Evolutionary conservation across 352 stramenopile genomes (phyloP).

Genomic region (Phytophthora multivora): DNA sequence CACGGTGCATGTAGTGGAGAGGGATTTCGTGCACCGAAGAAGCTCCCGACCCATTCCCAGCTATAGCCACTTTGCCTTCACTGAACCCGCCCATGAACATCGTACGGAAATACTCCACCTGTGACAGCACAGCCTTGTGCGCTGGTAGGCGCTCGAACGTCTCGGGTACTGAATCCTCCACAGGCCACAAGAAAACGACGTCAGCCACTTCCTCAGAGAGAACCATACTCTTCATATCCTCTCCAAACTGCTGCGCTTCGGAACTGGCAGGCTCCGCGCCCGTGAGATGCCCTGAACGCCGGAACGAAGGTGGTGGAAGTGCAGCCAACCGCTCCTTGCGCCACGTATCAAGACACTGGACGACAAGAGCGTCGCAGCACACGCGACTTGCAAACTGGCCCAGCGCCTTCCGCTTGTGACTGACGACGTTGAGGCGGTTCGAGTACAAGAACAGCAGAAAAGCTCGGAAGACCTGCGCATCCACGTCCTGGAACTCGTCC

Average conservation of each 20-base stretch:
- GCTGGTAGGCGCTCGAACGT: constrained; percentile 51
- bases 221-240: constrained; percentile 61
- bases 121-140: constrained; percentile 73
- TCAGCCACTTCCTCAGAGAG: constrained; percentile 54
- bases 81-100: constrained; percentile 87
- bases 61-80: constrained; percentile 44
- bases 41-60: not conserved
- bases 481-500: constrained; percentile 62
- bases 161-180: constrained; percentile 26
- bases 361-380: constrained; percentile 52
- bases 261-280: constrained; percentile 25
- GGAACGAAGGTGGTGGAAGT: constrained; percentile 25
- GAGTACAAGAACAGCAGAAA: constrained; percentile 78
- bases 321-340: constrained; percentile 37
- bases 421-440: constrained; percentile 61
- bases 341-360: constrained; percentile 64
- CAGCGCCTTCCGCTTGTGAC: constrained; percentile 65
- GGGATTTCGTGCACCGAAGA: constrained; percentile 53
- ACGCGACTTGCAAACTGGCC: constrained; percentile 57
- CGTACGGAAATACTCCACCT: constrained; percentile 83
- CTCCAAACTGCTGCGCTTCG: constrained; percentile 50
- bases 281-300: constrained; percentile 9
- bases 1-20: constrained; percentile 74
- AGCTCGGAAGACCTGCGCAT: constrained; percentile 63
- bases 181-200: constrained; percentile 81